Evolutionary conservation across 352 stramenopile species (phyloP), one percentile per base, ranked within the genome.

Genomic region (Peronosclerospora sorghi): DNA sequence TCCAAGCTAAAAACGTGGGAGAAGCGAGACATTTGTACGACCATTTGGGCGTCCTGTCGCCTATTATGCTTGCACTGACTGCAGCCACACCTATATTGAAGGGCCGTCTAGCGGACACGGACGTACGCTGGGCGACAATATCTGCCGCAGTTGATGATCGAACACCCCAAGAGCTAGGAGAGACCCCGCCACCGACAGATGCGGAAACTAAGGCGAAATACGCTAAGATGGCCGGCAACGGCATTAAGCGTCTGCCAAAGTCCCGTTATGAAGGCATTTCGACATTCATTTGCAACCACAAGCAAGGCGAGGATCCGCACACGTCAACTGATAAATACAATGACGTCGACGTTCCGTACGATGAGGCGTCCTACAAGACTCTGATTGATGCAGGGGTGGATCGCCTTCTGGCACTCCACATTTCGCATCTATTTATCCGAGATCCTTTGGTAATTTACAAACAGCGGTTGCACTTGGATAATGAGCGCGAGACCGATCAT

Each of bases 21-120:
- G 96, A 99, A 56, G 98, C 90, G 53, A 83, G 96, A 27, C 96
- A 98, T 59, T 76, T 99, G 63, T 99, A 99, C 75, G 97, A 99
- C 69, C 96, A 99, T 60, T 63, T 99, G 29, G 96, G 92, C 20
- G 95, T 99, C 20, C 85, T 99, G 34, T 96, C 95, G 32, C 96
- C 96, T 17, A 97, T 99, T 38, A 83, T 99, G 71, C 80, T 99
- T 64, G 96, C 96, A 35, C 63, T 99, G 18, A 99, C 95, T 19
- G 96, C 97, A 8, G 96, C 94, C n/a, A 98, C 96, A 49, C 96
- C 97, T 2, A 95, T 99, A 30, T 59, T 99, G 26, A 97, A 97
- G 45, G 97, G 97, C 26, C 74, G 65, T 7, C 54, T 97, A 13
- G 79, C 83, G 18, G 86, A 96, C 44, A 96, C 86, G 32, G 89